These are phyloP conservation scores for Pachysandra terminalis DNA, from an alignment of 164 flowering plant genomes.

Conservation along the genomic window DNA sequence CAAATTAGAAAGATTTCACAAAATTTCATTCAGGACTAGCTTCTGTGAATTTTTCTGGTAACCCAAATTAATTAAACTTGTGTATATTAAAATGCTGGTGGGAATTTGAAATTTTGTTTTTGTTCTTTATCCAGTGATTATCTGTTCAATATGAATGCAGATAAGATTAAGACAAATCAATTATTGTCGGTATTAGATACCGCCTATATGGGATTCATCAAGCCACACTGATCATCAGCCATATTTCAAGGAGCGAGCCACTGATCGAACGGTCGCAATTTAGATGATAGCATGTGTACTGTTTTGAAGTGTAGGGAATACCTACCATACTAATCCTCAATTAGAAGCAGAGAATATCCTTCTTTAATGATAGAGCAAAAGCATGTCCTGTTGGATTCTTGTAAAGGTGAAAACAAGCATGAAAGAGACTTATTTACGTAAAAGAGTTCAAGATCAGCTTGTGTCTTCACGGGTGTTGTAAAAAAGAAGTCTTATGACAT, in stretches of 20 bases:
- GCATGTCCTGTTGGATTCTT: background rate
- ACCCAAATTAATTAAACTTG: too few relatives aligned
- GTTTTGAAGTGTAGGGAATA: background rate
- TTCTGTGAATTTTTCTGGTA: too few relatives aligned
- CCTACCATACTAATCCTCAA: background rate
- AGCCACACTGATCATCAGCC: background rate
- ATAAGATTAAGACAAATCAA: too few relatives aligned
- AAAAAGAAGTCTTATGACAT: background rate
- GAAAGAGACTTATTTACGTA: too few relatives aligned
- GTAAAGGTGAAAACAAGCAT: too few relatives aligned
- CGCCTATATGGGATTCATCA: background rate
- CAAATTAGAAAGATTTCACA: background rate
- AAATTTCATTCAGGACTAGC: background rate
- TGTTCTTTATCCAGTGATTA: too few relatives aligned
- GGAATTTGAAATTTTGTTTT: too few relatives aligned
- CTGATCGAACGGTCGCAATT: background rate
- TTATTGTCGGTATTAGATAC: too few relatives aligned
- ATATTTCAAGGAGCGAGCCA: background rate
- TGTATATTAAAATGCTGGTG: too few relatives aligned
- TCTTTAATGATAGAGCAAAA: background rate
- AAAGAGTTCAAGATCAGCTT: background rate
- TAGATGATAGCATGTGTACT: too few relatives aligned
- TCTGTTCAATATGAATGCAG: too few relatives aligned
- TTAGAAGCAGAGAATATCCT: background rate
- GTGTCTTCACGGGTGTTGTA: slow-evolving; percentile 5